Percentiles rank a stretch among this genome's conserved stretches.
phyloP scores from a whole-genome alignment of 371 early-diverging fungal genomes.

The Lichtheimia corymbifera region DNA sequence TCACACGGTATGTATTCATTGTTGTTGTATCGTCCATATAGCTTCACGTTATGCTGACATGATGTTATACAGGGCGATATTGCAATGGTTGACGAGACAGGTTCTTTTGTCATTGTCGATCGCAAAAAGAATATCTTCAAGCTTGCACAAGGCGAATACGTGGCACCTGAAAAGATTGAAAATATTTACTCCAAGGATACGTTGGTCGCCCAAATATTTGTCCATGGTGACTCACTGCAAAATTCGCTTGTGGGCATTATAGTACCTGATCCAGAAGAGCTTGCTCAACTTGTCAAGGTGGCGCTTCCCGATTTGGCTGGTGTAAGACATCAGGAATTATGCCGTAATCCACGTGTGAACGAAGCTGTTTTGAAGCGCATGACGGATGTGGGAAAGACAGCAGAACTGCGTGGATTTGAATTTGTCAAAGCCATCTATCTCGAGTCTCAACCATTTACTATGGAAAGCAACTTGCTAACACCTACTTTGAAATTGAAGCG shows the following conservation, averaged over 20 bases:
- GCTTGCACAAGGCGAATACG: slow-evolving; percentile 88
- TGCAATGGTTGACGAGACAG: slow-evolving; percentile 73
- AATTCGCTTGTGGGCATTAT: slow-evolving; percentile 78
- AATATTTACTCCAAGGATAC: slow-evolving; percentile 58
- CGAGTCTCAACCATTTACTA: slow-evolving; percentile 54
- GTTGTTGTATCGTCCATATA: no score
- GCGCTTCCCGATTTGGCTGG: slow-evolving; percentile 31
- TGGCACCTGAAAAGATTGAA: slow-evolving; percentile 97
- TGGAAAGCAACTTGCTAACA: slow-evolving; percentile 63
- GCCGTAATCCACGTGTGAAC: slow-evolving; percentile 57
- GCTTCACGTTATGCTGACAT: no score
- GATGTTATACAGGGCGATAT: slow-evolving; percentile 67
- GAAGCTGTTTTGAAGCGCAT: slow-evolving; percentile 63
- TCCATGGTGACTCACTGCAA: slow-evolving; percentile 88
- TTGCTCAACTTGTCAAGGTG: slow-evolving; percentile 33
- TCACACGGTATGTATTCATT: slow-evolving; percentile 57
- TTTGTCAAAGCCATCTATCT: slow-evolving; percentile 53
- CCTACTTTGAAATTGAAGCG: slow-evolving; percentile 81
- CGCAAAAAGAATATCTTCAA: slow-evolving; percentile 98
- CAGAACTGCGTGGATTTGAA: slow-evolving; percentile 62
- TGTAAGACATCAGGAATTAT: slow-evolving; percentile 47
- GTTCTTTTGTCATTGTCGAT: slow-evolving; percentile 81
- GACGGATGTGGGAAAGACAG: slow-evolving; percentile 55
- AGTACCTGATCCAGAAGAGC: slow-evolving; percentile 74
- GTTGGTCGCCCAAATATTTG: slow-evolving; percentile 65